phyloP scores from a whole-genome alignment of 225 moss, liverwort and hornwort genomes.

The Physcomitrellopsis africana region DNA sequence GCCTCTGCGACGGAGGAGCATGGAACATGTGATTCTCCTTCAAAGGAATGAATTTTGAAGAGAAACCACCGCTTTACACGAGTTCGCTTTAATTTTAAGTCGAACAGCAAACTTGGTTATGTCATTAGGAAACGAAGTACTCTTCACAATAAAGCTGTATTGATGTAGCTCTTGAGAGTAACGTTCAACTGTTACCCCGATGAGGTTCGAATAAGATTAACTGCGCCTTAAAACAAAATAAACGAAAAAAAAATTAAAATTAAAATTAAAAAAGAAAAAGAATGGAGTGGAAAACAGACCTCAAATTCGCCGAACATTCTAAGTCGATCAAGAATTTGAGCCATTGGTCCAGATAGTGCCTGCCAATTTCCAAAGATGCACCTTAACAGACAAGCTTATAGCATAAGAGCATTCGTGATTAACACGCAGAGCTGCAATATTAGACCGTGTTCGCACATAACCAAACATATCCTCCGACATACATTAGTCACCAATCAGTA shows the following conservation, averaged over 20 bases:
- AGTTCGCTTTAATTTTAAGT: constrained; percentile 23
- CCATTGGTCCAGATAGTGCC: constrained; percentile 74
- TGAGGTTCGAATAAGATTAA: constrained; percentile 5
- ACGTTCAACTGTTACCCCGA: not conserved
- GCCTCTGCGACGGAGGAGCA: no score
- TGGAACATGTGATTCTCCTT: no score
- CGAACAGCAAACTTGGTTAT: constrained; percentile 10
- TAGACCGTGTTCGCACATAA: not conserved
- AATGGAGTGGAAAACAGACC: constrained; percentile 39
- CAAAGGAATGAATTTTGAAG: no score
- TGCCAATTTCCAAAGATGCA: constrained; percentile 34
- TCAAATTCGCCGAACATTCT: constrained; percentile 70
- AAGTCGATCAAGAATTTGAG: constrained; percentile 70
- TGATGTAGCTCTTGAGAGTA: constrained; percentile 9
- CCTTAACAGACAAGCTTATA: constrained; percentile 24
- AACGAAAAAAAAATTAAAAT: no score
- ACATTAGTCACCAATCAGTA: constrained; percentile 11
- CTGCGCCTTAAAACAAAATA: constrained; percentile 10
- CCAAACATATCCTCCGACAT: not conserved
- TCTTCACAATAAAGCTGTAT: no score
- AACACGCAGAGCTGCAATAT: constrained; percentile 12
- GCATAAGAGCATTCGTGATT: not conserved
- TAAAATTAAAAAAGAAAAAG: constrained; percentile 11
- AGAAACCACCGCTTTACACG: not conserved
- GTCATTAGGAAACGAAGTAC: not conserved